These are phyloP conservation scores for Porphyrellus cyaneotinctus DNA, from an alignment of 768 basidiomycete species.

Conservation along the genomic window DNA sequence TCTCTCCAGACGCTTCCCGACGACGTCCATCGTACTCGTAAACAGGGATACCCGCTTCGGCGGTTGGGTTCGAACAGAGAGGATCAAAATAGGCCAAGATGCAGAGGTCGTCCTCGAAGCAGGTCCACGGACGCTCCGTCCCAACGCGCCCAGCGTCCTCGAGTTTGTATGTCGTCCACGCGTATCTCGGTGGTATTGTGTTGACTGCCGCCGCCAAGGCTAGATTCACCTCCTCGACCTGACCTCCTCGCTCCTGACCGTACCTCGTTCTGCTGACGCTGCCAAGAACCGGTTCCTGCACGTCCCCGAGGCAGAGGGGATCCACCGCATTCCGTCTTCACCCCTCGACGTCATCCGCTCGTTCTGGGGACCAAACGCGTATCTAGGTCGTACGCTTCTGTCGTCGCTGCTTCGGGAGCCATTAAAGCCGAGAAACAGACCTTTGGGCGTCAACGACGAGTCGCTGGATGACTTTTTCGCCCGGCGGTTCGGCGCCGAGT, in stretches of 20 bases:
- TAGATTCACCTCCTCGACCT: slow-evolving; percentile 79
- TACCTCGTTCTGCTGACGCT: slow-evolving; percentile 62
- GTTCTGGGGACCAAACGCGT: slow-evolving; percentile 27
- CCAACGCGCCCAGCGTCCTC: slow-evolving; percentile 66
- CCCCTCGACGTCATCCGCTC: slow-evolving; percentile 36
- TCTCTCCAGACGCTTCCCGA: slow-evolving; percentile 62
- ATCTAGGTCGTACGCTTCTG: slow-evolving; percentile 44
- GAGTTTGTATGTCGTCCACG: slow-evolving; percentile 58
- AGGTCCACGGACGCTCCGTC: slow-evolving; percentile 84
- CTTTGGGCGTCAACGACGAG: slow-evolving; percentile 55
- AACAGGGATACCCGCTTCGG: slow-evolving; percentile 66
- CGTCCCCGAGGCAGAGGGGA: slow-evolving; percentile 46
- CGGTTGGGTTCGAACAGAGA: slow-evolving; percentile 79
- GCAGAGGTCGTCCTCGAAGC: slow-evolving; percentile 66
- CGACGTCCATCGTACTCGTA: slow-evolving; percentile 56
- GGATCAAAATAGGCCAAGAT: slow-evolving; percentile 33
- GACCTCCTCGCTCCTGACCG: slow-evolving; percentile 55
- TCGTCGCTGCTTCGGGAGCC: slow-evolving; percentile 56
- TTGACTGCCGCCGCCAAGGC: slow-evolving; percentile 16
- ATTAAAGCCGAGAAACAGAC: slow-evolving; percentile 45
- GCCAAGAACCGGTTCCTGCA: slow-evolving; percentile 76
- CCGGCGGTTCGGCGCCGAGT: slow-evolving; percentile 64
- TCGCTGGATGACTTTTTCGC: slow-evolving; percentile 74
- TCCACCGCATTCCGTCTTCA: slow-evolving; percentile 49
- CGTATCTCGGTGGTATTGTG: slow-evolving; percentile 1